Evolutionary conservation across 202 grass and related monocot genomes (phyloP).

Genomic region (Elaeis oleifera): DNA sequence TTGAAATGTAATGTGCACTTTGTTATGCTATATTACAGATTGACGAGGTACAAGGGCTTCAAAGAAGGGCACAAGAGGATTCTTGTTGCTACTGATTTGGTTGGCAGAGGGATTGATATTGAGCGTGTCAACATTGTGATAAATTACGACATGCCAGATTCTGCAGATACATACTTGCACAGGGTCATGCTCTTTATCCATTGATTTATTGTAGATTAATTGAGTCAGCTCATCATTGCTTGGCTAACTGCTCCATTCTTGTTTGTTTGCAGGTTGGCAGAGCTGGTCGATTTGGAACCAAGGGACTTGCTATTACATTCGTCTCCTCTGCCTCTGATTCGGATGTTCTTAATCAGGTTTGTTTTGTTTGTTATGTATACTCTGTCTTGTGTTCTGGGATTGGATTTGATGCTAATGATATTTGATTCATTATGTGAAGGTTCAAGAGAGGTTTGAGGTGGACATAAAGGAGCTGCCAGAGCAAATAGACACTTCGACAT

Average conservation of each 20-base stretch:
- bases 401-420: slow-evolving; percentile 8
- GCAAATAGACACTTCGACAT: slow-evolving; percentile 94
- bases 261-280: slow-evolving; percentile 58
- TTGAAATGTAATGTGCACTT: too few relatives aligned
- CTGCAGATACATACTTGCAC: slow-evolving; percentile 88
- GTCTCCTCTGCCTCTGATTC: slow-evolving; percentile 89
- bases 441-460: slow-evolving; percentile 98
- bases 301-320: slow-evolving; percentile 96
- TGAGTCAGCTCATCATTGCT: neutral
- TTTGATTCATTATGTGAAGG: slow-evolving; percentile 18
- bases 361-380: neutral
- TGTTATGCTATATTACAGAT: slow-evolving; percentile 24
- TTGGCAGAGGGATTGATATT: slow-evolving; percentile 94
- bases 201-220: neutral
- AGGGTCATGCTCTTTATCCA: slow-evolving; percentile 35
- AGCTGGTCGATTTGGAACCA: slow-evolving; percentile 91
- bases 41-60: slow-evolving; percentile 90
- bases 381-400: neutral
- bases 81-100: slow-evolving; percentile 84
- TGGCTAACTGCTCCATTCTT: slow-evolving; percentile 2
- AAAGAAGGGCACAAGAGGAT: slow-evolving; percentile 99
- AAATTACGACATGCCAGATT: slow-evolving; percentile 98
- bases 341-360: slow-evolving; percentile 85
- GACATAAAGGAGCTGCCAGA: slow-evolving; percentile 98
- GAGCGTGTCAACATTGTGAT: slow-evolving; percentile 94